These are phyloP conservation scores for Ogataea angusta DNA, from an alignment of 805 yeast species.

Conservation along the genomic window DNA sequence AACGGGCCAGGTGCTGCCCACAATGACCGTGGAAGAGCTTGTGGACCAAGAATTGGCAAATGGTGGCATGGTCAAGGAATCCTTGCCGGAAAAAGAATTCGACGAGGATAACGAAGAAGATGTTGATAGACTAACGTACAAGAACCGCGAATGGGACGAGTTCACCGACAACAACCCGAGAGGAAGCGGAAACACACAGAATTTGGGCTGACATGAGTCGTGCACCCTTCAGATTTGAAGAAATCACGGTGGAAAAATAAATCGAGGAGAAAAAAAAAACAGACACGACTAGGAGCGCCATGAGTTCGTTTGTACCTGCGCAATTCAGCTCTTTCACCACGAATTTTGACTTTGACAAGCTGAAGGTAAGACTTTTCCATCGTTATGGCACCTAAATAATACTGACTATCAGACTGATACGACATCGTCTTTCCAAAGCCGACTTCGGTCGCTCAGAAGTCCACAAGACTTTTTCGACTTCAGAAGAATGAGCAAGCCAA, in stretches of 20 bases:
- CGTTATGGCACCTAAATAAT: not conserved
- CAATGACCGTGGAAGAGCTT: slow-evolving; percentile 91
- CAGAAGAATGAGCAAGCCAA: slow-evolving; percentile 81
- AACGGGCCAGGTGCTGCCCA: slow-evolving; percentile 88
- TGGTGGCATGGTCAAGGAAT: slow-evolving; percentile 69
- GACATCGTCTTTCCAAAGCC: slow-evolving; percentile 48
- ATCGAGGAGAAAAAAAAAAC: slow-evolving; percentile 3
- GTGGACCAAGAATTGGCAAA: slow-evolving; percentile 79
- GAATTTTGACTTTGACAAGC: slow-evolving; percentile 32
- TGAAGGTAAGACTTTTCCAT: slow-evolving; percentile 23
- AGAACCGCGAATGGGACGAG: slow-evolving; percentile 88
- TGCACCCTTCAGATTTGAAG: slow-evolving; percentile 1
- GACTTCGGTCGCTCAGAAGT: slow-evolving; percentile 68
- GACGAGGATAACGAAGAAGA: slow-evolving; percentile 63
- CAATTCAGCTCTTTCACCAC: slow-evolving; percentile 34
- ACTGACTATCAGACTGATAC: slow-evolving; percentile 28
- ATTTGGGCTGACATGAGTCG: slow-evolving; percentile 42
- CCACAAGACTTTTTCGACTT: slow-evolving; percentile 89
- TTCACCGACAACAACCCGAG: slow-evolving; percentile 80
- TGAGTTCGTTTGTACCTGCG: slow-evolving; percentile 36
- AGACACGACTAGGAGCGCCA: slow-evolving; percentile 1
- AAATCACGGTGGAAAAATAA: slow-evolving; percentile 9
- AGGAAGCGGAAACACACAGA: slow-evolving; percentile 85
- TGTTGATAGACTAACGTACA: slow-evolving; percentile 65
- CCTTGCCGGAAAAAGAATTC: slow-evolving; percentile 40